Evolutionary conservation across 2,329 filamentous ascomycete species (phyloP).

Genomic region (Emmonsiellopsis sp.): DNA sequence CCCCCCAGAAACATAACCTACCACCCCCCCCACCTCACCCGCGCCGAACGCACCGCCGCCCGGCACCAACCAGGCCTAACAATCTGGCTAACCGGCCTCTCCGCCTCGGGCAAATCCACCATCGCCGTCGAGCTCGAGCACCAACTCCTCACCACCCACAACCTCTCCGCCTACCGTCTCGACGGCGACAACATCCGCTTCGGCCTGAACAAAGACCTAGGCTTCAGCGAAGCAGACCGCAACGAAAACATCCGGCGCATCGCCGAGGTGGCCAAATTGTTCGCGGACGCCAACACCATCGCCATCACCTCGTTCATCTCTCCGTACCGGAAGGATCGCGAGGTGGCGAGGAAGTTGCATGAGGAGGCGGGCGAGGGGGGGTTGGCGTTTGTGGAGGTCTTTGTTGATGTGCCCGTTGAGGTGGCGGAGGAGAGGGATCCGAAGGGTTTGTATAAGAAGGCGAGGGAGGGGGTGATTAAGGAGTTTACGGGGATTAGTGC

Average conservation of each 20-base stretch:
- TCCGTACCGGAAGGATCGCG: slow-evolving; percentile 79
- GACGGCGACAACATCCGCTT: slow-evolving; percentile 98
- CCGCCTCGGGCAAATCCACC: slow-evolving; percentile 92
- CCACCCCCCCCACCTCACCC: slow-evolving; percentile 36
- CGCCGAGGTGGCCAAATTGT: slow-evolving; percentile 92
- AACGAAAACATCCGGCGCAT: slow-evolving; percentile 98
- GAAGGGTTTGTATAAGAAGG: slow-evolving; percentile 98
- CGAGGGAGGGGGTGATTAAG: slow-evolving; percentile 84
- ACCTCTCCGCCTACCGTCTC: slow-evolving; percentile 77
- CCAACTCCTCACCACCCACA: slow-evolving; percentile 68
- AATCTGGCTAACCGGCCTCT: slow-evolving; percentile 96
- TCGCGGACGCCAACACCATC: slow-evolving; percentile 80
- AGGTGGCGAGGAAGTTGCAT: slow-evolving; percentile 74
- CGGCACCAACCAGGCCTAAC: slow-evolving; percentile 86
- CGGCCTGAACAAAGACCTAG: slow-evolving; percentile 94
- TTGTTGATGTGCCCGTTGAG: slow-evolving; percentile 81
- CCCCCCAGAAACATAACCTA: slow-evolving; percentile 37
- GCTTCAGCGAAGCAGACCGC: slow-evolving; percentile 84
- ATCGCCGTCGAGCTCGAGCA: slow-evolving; percentile 95
- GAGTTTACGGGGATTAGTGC: slow-evolving; percentile 95
- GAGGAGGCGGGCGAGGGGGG: slow-evolving; percentile 49
- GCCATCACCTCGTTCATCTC: slow-evolving; percentile 96
- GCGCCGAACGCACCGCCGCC: slow-evolving; percentile 30
- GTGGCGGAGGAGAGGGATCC: slow-evolving; percentile 92
- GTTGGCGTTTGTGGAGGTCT: slow-evolving; percentile 88